phyloP scores from a whole-genome alignment of 1,139 yeast genomes.

The Candida freyschussii region DNA sequence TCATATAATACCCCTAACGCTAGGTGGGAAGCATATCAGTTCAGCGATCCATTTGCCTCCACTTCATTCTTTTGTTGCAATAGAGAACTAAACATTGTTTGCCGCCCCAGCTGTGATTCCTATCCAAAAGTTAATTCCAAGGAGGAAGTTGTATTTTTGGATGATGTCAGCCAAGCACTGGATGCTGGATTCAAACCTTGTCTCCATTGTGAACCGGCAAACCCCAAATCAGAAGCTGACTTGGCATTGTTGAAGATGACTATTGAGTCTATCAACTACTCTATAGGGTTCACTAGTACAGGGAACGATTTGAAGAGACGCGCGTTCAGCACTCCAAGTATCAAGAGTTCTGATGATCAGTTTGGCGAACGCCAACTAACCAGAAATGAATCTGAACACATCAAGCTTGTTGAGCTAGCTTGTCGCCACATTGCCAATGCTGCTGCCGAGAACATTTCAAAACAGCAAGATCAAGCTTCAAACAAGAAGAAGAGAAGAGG shows the following conservation, averaged over 20 bases:
- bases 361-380: constrained; percentile 30
- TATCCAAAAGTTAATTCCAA: constrained; percentile 34
- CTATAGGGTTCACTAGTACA: constrained; percentile 53
- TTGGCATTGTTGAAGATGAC: constrained; percentile 50
- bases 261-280: constrained; percentile 51
- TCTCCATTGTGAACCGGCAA: constrained; percentile 42
- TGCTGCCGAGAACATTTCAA: constrained; percentile 56
- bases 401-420: constrained; percentile 69
- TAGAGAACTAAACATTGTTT: constrained; percentile 38
- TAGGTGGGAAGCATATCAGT: constrained; percentile 64
- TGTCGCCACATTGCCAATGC: constrained; percentile 82
- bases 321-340: constrained; percentile 22
- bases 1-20: constrained; percentile 7
- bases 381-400: constrained; percentile 63
- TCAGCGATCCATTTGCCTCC: constrained; percentile 63
- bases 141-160: constrained; percentile 44
- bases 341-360: constrained; percentile 32
- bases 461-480: constrained; percentile 23
- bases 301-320: constrained; percentile 21
- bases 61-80: constrained; percentile 51
- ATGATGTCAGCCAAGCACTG: constrained; percentile 39
- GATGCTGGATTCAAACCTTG: constrained; percentile 48
- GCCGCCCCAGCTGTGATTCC: constrained; percentile 68
- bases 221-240: constrained; percentile 33
- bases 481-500: constrained; percentile 61